A percentile compares a stretch with the other conserved stretches of the same genome.
Conservation (phyloP, 78 protist species). For the Dictyostelium intermedium region DNA sequence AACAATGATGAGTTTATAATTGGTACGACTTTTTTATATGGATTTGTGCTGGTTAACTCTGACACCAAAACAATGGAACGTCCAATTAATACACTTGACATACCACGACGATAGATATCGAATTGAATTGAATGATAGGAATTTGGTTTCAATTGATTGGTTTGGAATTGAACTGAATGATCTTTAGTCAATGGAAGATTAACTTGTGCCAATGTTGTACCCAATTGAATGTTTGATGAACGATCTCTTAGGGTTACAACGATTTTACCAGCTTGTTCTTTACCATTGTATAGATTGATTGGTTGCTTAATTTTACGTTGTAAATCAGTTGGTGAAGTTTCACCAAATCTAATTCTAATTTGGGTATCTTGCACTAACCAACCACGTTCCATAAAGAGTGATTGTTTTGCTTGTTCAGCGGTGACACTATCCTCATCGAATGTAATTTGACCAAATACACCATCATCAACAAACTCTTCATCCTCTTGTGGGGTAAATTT, state of each 20-base stretch:
- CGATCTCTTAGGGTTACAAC: constrained; percentile 15
- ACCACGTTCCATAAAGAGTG: constrained; percentile 45
- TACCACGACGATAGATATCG: constrained; percentile 56
- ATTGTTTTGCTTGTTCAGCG: neutral
- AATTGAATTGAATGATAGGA: constrained; percentile 24
- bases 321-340: constrained; percentile 39
- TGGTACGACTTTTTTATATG: constrained; percentile 10
- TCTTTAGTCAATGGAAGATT: constrained; percentile 31
- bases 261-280: constrained; percentile 51
- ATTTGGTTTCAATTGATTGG: neutral
- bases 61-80: constrained; percentile 11
- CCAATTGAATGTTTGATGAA: neutral
- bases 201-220: neutral
- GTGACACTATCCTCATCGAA: neutral
- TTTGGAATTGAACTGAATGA: constrained; percentile 54
- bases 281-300: constrained; percentile 19
- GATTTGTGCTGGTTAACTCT: neutral
- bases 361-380: constrained; percentile 67
- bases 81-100: constrained; percentile 67
- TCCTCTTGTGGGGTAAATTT: constrained; percentile 71
- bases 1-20: constrained; percentile 44
- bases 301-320: constrained; percentile 53
- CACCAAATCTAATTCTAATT: constrained; percentile 58
- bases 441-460: constrained; percentile 34
- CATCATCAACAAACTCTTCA: constrained; percentile 59